Conservation (phyloP, 23 red algal genomes). For the Gracilaria caudata region DNA sequence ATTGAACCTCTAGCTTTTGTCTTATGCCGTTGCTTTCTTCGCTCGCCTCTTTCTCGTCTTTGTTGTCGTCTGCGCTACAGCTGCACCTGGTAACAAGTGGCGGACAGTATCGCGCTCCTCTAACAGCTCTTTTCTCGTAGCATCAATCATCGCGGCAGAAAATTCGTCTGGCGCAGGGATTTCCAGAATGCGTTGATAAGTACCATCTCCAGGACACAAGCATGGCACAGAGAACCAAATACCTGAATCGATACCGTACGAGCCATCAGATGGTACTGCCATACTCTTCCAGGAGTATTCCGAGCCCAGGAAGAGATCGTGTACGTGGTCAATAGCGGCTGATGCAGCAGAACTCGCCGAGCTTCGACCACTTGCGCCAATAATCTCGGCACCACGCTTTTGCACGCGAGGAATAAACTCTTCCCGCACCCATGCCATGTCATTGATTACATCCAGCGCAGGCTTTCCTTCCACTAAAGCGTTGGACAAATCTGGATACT, state of each 20-base stretch:
- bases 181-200: slow-evolving; percentile 74
- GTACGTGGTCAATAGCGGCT: slow-evolving; percentile 92
- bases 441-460: slow-evolving; percentile 68
- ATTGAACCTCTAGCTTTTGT: no score
- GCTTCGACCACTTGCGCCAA: slow-evolving; percentile 83
- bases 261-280: slow-evolving; percentile 82
- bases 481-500: slow-evolving; percentile 94
- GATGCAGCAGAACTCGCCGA: slow-evolving; percentile 89
- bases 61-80: slow-evolving; percentile 5
- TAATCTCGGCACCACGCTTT: slow-evolving; percentile 97
- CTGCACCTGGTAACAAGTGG: slow-evolving; percentile 77
- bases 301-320: slow-evolving; percentile 81
- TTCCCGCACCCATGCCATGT: slow-evolving; percentile 78
- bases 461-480: slow-evolving; percentile 76
- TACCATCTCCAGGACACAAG: slow-evolving; percentile 78
- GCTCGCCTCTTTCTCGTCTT: slow-evolving; percentile 60
- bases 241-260: slow-evolving; percentile 86
- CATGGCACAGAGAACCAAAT: slow-evolving; percentile 97
- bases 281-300: slow-evolving; percentile 88
- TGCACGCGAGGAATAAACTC: slow-evolving; percentile 95
- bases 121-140: slow-evolving; percentile 87
- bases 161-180: slow-evolving; percentile 86
- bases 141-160: slow-evolving; percentile 92
- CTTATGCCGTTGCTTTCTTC: slow-evolving; percentile 65
- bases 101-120: slow-evolving; percentile 96